Conservation (phyloP, 2,329 filamentous ascomycete genomes). For the Cercospora sp. region DNA sequence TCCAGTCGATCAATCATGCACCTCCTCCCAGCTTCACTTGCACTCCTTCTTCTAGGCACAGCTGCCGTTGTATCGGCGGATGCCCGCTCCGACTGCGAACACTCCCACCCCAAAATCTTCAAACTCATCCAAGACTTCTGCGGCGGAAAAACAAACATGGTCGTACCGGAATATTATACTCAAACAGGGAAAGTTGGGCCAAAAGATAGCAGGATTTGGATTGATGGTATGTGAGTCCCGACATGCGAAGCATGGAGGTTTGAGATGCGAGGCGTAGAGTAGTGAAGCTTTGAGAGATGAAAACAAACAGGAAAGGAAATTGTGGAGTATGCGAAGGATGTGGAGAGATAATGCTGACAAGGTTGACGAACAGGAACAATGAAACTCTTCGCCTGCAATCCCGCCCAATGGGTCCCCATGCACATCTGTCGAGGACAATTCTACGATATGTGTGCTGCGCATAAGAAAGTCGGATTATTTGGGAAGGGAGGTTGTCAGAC, state of each 20-base stretch:
- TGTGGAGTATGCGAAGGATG: too few species aligned
- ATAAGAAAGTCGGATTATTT: not conserved
- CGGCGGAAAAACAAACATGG: not conserved
- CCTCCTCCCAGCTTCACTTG: not conserved
- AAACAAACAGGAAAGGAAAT: too few species aligned
- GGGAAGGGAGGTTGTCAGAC: not conserved
- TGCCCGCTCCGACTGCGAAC: not conserved
- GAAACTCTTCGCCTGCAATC: not conserved
- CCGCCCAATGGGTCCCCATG: not conserved
- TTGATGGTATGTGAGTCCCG: not conserved
- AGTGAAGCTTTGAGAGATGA: too few species aligned
- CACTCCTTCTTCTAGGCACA: not conserved
- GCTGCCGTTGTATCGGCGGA: not conserved
- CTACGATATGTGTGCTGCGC: not conserved
- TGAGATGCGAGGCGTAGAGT: too few species aligned
- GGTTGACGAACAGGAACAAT: slow-evolving; percentile 23
- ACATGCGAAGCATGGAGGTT: too few species aligned
- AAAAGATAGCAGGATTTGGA: not conserved
- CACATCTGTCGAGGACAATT: not conserved
- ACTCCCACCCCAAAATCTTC: not conserved
- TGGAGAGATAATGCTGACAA: too few species aligned
- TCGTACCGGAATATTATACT: not conserved
- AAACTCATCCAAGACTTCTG: not conserved
- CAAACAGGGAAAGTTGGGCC: not conserved
- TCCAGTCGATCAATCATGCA: too few species aligned